These are phyloP conservation scores for Pleochaeta shiraiana DNA, from an alignment of 2,329 filamentous ascomycete genomes.

Conservation along the genomic window DNA sequence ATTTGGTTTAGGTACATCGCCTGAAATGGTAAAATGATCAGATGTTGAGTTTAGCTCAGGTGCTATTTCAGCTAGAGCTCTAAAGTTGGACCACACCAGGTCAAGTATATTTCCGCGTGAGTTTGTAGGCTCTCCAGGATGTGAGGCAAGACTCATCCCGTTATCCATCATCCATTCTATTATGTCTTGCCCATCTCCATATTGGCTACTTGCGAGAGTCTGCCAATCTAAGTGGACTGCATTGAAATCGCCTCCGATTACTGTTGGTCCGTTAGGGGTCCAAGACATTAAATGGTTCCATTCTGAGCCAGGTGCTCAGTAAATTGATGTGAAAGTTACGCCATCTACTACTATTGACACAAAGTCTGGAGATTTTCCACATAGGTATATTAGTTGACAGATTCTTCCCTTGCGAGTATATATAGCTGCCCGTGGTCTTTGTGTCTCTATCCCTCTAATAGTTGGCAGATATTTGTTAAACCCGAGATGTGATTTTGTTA, in stretches of 20 bases:
- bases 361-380: neutral
- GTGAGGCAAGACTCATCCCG: neutral
- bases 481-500: neutral
- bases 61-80: neutral
- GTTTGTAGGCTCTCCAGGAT: neutral
- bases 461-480: neutral
- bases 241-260: neutral
- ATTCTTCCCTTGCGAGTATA: neutral
- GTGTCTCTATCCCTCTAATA: neutral
- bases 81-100: neutral
- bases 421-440: neutral
- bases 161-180: neutral
- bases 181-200: neutral
- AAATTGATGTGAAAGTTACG: neutral
- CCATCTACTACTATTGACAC: neutral
- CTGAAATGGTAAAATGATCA: neutral
- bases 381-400: too few species aligned
- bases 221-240: neutral
- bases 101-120: neutral
- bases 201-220: neutral
- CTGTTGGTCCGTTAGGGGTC: neutral
- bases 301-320: neutral
- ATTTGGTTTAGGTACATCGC: neutral
- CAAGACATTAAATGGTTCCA: neutral
- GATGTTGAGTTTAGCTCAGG: neutral